Percentiles rank a stretch among this genome's conserved stretches.
These are phyloP conservation scores for Phytophthora pseudosyringae DNA, from an alignment of 352 stramenopile species.

Conservation along the genomic window DNA sequence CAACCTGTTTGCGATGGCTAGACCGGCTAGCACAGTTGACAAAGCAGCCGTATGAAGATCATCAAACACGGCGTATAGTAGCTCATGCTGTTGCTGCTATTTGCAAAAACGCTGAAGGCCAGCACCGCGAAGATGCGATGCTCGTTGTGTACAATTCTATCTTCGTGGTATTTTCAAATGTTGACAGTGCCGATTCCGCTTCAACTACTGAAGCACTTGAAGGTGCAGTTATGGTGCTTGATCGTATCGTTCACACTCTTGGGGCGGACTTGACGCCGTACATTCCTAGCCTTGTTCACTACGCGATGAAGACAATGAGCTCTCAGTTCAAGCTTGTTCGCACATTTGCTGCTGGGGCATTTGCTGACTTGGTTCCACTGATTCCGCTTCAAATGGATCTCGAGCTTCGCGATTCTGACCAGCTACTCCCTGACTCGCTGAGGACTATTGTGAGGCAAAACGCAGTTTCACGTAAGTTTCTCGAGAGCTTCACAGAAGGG, in stretches of 20 bases:
- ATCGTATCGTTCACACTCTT: slow-evolving; percentile 50
- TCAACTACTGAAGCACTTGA: slow-evolving; percentile 30
- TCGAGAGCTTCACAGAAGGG: slow-evolving; percentile 65
- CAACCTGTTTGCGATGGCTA: slow-evolving; percentile 56
- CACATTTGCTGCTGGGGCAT: slow-evolving; percentile 58
- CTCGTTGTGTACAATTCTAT: slow-evolving; percentile 56
- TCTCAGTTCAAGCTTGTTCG: slow-evolving; percentile 49
- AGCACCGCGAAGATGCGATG: slow-evolving; percentile 49
- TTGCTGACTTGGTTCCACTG: slow-evolving; percentile 72
- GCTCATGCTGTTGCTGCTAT: slow-evolving; percentile 57
- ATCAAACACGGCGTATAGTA: slow-evolving; percentile 39
- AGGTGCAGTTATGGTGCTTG: slow-evolving; percentile 66
- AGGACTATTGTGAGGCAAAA: slow-evolving; percentile 53
- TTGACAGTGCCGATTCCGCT: neutral
- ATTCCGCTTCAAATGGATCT: slow-evolving; percentile 84
- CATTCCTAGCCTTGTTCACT: slow-evolving; percentile 74
- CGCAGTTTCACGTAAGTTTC: slow-evolving; percentile 66
- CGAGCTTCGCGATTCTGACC: slow-evolving; percentile 7
- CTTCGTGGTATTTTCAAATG: slow-evolving; percentile 43
- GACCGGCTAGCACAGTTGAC: slow-evolving; percentile 36
- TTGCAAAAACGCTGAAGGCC: slow-evolving; percentile 40
- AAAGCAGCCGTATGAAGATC: slow-evolving; percentile 27
- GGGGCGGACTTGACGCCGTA: slow-evolving; percentile 50
- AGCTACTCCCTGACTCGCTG: slow-evolving; percentile 18
- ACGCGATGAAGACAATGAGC: slow-evolving; percentile 73